A percentile compares a stretch with the other conserved stretches of the same genome.
phyloP scores from a whole-genome alignment of 106 monocot genomes.

The Amphibolis antarctica region DNA sequence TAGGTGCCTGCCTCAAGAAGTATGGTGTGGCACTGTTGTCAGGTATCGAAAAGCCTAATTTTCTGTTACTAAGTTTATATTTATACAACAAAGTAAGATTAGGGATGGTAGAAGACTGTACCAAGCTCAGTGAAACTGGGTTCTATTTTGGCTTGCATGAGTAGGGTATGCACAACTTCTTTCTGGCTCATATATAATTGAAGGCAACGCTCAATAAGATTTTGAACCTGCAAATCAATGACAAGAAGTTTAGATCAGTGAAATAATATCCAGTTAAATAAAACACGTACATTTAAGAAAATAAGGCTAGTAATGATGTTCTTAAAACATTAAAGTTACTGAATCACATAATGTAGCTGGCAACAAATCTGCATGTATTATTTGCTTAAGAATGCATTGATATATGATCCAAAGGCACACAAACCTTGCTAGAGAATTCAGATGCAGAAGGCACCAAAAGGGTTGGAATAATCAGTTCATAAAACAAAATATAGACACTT shows the following conservation, averaged over 20 bases:
- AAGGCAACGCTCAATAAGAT: conserved; percentile 24
- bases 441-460: no score
- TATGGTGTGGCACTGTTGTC: no score
- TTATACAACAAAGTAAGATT: background rate
- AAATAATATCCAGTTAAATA: background rate
- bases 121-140: conserved; percentile 24
- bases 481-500: no score
- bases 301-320: background rate
- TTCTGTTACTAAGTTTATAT: background rate
- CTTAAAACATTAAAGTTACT: no score
- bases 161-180: conserved; percentile 21
- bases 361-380: no score
- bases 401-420: no score
- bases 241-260: background rate
- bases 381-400: no score
- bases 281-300: background rate
- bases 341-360: no score
- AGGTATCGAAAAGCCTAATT: no score
- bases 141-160: conserved; percentile 17
- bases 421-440: no score
- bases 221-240: conserved; percentile 11
- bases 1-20: no score
- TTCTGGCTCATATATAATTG: conserved; percentile 26
- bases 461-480: no score
- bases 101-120: background rate